phyloP scores from a whole-genome alignment of 139 green algal genomes.

The Micractinium sp. region DNA sequence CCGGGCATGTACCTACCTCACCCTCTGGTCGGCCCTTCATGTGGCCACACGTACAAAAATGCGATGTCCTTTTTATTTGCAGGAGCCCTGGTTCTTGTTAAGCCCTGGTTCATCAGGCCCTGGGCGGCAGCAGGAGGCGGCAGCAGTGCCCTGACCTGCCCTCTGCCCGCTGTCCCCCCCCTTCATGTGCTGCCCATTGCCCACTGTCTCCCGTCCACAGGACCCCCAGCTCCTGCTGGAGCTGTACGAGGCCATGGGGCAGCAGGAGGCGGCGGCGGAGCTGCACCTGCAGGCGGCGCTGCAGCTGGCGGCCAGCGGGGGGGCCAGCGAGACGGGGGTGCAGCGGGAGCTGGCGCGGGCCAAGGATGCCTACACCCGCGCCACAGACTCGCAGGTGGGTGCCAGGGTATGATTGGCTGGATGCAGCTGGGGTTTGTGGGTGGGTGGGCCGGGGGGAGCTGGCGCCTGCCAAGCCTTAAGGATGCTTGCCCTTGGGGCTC shows the following conservation, averaged over 20 bases:
- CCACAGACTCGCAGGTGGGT: neutral
- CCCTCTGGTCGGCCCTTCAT: too few species aligned
- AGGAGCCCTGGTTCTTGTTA: too few species aligned
- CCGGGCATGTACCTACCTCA: too few species aligned
- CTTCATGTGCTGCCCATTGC: neutral
- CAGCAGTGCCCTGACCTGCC: too few species aligned
- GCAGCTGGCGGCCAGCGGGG: conserved; percentile 12
- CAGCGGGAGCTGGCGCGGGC: conserved; percentile 35
- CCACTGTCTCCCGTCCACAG: neutral
- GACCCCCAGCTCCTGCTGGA: conserved; percentile 27
- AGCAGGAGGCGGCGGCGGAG: conserved; percentile 24
- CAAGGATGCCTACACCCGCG: neutral
- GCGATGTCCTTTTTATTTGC: too few species aligned
- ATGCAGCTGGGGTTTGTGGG: too few species aligned
- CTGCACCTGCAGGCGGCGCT: conserved; percentile 34
- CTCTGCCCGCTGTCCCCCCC: neutral
- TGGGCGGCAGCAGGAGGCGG: too few species aligned
- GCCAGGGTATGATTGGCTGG: neutral
- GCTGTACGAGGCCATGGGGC: conserved; percentile 31
- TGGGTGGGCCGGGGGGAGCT: too few species aligned
- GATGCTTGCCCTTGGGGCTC: too few species aligned
- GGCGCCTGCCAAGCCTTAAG: too few species aligned
- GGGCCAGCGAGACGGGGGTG: conserved; percentile 13
- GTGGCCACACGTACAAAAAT: too few species aligned
- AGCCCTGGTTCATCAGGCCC: too few species aligned